A percentile compares a stretch with the other conserved stretches of the same genome.
These are phyloP conservation scores for Pelargonium nanum DNA, from an alignment of 345 rosid genomes.

Conservation along the genomic window DNA sequence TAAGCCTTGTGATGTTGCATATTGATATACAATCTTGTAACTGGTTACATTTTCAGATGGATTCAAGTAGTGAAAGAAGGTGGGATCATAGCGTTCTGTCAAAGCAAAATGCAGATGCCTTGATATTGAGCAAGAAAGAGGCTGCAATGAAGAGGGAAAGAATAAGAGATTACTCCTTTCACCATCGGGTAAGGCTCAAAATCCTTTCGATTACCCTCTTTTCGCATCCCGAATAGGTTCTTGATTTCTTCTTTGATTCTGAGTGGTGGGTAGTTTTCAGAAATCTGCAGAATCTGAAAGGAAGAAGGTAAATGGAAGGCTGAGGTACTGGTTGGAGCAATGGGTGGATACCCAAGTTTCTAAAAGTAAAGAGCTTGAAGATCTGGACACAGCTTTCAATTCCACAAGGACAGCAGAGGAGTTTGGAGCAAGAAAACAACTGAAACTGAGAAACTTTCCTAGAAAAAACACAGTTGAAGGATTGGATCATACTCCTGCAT, in stretches of 20 bases:
- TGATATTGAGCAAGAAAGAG: constrained; percentile 57
- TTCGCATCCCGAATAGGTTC: not conserved
- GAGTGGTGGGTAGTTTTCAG: constrained; percentile 21
- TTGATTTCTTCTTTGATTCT: not conserved
- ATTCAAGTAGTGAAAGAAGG: constrained; percentile 47
- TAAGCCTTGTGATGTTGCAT: not conserved
- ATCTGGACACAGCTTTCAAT: constrained; percentile 43
- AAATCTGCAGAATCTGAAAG: constrained; percentile 72
- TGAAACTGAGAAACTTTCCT: constrained; percentile 29
- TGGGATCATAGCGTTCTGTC: constrained; percentile 83
- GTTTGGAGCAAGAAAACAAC: constrained; percentile 30
- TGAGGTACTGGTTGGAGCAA: constrained; percentile 81
- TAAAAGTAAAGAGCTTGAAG: constrained; percentile 73
- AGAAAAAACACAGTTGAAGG: constrained; percentile 19
- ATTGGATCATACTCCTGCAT: constrained; percentile 24
- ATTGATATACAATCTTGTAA: not conserved
- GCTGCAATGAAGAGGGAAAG: constrained; percentile 59
- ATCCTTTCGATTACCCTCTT: not conserved
- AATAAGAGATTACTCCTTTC: constrained; percentile 46
- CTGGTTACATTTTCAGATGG: constrained; percentile 37
- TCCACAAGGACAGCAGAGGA: constrained; percentile 28
- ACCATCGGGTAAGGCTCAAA: constrained; percentile 47
- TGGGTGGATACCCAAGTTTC: constrained; percentile 74
- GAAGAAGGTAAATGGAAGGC: constrained; percentile 46
- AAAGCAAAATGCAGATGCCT: constrained; percentile 61